Conservation (phyloP, 129 eudicot species). For the Centrapalus pauciflorus region DNA sequence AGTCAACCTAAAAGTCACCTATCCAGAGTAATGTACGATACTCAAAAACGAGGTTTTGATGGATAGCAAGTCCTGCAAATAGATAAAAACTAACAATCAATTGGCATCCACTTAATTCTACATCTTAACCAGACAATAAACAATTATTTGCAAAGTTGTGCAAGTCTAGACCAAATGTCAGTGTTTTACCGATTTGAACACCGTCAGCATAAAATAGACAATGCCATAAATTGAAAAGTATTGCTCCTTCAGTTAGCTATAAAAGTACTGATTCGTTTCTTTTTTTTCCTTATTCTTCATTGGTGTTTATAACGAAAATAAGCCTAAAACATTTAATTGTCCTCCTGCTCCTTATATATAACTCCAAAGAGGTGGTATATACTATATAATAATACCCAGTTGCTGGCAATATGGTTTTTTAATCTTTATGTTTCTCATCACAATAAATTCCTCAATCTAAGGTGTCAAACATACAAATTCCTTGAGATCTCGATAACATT, state of each 20-base stretch:
- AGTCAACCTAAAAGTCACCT: slow-evolving; percentile 19
- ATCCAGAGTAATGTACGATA: slow-evolving; percentile 5
- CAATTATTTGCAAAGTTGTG: not conserved
- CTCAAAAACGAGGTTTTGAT: slow-evolving; percentile 17
- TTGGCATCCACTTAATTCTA: not conserved
- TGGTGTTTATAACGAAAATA: no score
- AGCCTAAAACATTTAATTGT: no score
- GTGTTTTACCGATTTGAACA: not conserved
- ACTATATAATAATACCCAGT: no score
- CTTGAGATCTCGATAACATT: no score
- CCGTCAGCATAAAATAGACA: not conserved
- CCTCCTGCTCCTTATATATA: no score
- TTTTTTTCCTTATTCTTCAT: not conserved
- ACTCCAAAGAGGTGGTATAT: no score
- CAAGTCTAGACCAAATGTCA: not conserved
- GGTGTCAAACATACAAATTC: no score
- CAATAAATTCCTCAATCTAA: no score
- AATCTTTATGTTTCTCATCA: no score
- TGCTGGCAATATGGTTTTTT: no score
- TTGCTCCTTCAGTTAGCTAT: not conserved
- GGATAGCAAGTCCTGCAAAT: slow-evolving; percentile 30
- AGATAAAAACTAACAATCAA: not conserved
- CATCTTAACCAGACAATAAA: no score
- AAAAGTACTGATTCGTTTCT: not conserved
- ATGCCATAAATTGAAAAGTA: not conserved